These are phyloP conservation scores for Leccinum subfulvum DNA, from an alignment of 1,284 basidiomycete genomes.

Conservation along the genomic window DNA sequence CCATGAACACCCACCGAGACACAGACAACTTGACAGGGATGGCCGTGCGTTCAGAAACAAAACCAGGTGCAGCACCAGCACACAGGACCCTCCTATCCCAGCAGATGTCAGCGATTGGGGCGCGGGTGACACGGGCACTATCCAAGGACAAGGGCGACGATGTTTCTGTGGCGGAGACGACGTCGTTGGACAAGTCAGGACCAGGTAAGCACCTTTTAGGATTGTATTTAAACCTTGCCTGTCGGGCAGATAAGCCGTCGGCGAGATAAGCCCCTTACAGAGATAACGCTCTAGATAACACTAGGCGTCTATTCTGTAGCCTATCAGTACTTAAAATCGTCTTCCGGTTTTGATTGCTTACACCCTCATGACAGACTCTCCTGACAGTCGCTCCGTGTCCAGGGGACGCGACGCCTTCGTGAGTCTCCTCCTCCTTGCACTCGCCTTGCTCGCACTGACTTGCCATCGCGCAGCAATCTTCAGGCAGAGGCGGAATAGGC, in stretches of 20 bases:
- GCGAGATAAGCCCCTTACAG: constrained; percentile 20
- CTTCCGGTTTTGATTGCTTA: not conserved
- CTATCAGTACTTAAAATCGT: not conserved
- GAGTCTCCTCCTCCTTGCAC: constrained; percentile 5
- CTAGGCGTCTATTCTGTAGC: not conserved
- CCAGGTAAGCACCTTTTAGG: constrained; percentile 11
- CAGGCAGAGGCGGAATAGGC: constrained; percentile 66
- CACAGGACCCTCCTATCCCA: constrained; percentile 18
- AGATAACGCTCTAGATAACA: constrained; percentile 26
- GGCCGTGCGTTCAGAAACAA: constrained; percentile 8
- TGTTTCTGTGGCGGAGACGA: constrained; percentile 6
- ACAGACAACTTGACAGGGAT: constrained; percentile 9
- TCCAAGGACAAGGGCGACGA: constrained; percentile 14
- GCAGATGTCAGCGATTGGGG: constrained; percentile 26
- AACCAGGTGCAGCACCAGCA: constrained; percentile 6
- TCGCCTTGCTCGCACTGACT: not conserved
- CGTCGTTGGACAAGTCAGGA: constrained; percentile 11
- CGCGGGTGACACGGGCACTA: constrained; percentile 19
- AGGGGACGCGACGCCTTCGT: constrained; percentile 44
- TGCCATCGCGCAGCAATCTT: constrained; percentile 43
- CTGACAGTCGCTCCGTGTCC: constrained; percentile 39
- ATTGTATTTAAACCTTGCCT: constrained; percentile 14
- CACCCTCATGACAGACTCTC: constrained; percentile 26
- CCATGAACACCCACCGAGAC: not conserved
- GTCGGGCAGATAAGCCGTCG: constrained; percentile 19